phyloP scores from a whole-genome alignment of 2,329 filamentous ascomycete genomes.

The Penicillium sp. region DNA sequence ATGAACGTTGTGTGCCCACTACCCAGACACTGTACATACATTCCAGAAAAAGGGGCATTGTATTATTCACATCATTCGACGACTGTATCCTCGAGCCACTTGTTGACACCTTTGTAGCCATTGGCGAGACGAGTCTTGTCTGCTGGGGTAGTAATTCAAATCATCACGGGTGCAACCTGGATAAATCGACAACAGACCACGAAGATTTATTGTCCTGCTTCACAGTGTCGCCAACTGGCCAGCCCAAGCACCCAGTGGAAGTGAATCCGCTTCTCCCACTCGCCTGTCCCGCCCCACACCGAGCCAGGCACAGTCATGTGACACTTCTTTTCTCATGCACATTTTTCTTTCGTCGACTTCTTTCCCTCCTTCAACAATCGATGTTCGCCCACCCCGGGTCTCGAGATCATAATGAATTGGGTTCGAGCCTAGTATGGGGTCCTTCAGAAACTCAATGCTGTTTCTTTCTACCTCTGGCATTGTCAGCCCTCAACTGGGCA shows the following conservation, averaged over 20 bases:
- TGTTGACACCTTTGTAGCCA: no score
- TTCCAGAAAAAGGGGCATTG: not conserved
- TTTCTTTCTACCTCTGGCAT: no score
- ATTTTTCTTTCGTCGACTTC: slow-evolving; percentile 12
- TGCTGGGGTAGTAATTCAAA: no score
- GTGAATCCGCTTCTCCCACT: not conserved
- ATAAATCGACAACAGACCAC: no score
- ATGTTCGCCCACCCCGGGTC: not conserved
- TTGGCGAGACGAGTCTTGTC: no score
- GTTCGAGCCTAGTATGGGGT: no score
- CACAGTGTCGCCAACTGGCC: no score
- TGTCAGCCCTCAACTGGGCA: no score
- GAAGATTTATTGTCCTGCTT: not conserved
- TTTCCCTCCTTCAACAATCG: slow-evolving; percentile 1
- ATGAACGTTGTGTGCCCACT: slow-evolving; percentile 4
- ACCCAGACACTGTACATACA: slow-evolving; percentile 4
- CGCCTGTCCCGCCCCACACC: slow-evolving; percentile 1
- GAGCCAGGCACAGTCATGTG: slow-evolving; percentile 3
- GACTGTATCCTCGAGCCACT: no score
- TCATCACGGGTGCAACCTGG: no score
- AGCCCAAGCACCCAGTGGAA: not conserved
- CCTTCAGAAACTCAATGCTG: no score
- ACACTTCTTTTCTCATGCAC: not conserved
- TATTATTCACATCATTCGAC: no score
- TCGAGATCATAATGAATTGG: slow-evolving; percentile 5